A percentile compares a stretch with the other conserved stretches of the same genome.
Evolutionary conservation across 2,329 filamentous ascomycete species (phyloP).

Genomic region (Sordariomycetes sp.): DNA sequence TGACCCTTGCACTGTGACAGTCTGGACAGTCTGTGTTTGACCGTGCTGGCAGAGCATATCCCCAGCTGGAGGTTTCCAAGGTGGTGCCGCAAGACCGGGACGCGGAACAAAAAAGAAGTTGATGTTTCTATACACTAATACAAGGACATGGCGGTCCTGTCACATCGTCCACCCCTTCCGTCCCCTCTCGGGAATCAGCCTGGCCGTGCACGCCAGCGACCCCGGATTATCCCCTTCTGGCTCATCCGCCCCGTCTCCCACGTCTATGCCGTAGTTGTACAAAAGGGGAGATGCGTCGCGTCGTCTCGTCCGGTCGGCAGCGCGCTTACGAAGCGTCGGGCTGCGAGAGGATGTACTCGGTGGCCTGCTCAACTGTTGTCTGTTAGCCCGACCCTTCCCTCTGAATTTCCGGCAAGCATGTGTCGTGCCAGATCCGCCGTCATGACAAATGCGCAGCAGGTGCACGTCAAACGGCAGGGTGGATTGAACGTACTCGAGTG

Average conservation of each 20-base stretch:
- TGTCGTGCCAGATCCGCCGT: background rate
- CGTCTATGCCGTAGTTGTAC: conserved; percentile 9
- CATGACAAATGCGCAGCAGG: background rate
- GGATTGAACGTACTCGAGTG: conserved; percentile 69
- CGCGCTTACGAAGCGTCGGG: conserved; percentile 67
- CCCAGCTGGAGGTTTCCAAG: too few species aligned
- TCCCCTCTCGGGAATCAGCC: too few species aligned
- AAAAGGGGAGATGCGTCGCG: conserved; percentile 9
- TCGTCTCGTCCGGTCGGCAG: background rate
- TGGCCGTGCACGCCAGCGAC: too few species aligned
- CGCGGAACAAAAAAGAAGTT: conserved; percentile 6
- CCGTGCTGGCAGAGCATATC: too few species aligned
- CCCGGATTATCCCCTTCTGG: too few species aligned
- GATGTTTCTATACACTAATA: conserved; percentile 27
- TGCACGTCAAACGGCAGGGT: background rate
- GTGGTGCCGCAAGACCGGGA: too few species aligned
- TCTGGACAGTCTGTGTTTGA: too few species aligned
- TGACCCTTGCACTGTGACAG: too few species aligned
- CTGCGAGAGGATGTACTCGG: conserved; percentile 88
- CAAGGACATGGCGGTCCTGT: conserved; percentile 10
- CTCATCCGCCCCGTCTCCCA: background rate
- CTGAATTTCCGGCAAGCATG: too few species aligned
- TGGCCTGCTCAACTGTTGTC: conserved; percentile 74
- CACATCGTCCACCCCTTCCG: background rate
- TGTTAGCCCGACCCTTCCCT: too few species aligned